Conservation (phyloP, 116 monocot species). For the Papilionanthe hybrid region DNA sequence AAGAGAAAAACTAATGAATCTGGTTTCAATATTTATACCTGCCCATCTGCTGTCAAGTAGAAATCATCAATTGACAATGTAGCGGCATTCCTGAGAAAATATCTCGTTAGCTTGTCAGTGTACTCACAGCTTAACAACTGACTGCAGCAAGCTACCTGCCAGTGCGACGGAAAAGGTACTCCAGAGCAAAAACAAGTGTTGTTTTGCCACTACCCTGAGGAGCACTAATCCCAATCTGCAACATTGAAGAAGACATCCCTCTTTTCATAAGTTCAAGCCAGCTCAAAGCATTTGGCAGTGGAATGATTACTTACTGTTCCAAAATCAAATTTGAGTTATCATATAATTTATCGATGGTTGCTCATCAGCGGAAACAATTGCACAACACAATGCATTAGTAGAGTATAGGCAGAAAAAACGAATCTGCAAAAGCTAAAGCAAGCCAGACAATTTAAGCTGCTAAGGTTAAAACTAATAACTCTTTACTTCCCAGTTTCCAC, state of each 20-base stretch:
- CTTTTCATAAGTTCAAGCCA: not conserved
- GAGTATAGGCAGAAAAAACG: not conserved
- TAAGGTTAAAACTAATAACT: too few relatives aligned
- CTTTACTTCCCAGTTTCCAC: too few relatives aligned
- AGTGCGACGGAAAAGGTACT: slow-evolving; percentile 65
- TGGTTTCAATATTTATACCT: slow-evolving; percentile 33
- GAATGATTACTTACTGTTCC: not conserved
- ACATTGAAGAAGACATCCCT: not conserved
- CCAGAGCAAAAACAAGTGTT: slow-evolving; percentile 86
- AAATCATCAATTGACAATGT: slow-evolving; percentile 98
- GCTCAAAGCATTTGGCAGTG: not conserved
- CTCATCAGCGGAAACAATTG: not conserved
- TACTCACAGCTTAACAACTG: slow-evolving; percentile 6
- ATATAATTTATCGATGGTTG: not conserved
- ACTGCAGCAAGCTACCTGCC: slow-evolving; percentile 45
- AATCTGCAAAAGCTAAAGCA: not conserved
- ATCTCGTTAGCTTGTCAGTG: slow-evolving; percentile 1
- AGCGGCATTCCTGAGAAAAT: slow-evolving; percentile 64
- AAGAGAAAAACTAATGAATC: slow-evolving; percentile 1
- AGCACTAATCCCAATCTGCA: slow-evolving; percentile 95
- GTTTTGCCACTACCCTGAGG: slow-evolving; percentile 99
- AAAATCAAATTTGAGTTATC: not conserved
- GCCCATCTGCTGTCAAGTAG: slow-evolving; percentile 87
- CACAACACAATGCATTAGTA: not conserved
- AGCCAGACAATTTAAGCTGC: too few relatives aligned